phyloP scores from a whole-genome alignment of 331 rosid genomes.

The Pyrus hybrid region DNA sequence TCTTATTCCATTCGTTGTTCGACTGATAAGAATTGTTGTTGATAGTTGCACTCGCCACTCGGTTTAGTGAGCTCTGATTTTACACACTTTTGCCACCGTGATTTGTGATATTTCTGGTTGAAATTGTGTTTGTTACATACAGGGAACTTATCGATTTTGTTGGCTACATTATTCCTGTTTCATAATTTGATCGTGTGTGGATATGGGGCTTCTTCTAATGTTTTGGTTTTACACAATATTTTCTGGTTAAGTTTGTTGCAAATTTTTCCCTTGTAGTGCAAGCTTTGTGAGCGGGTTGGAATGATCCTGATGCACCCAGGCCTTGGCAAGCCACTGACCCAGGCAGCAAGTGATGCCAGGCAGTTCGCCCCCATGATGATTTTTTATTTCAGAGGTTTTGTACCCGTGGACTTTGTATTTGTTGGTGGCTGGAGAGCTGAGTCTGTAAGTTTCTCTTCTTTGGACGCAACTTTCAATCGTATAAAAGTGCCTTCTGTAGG shows the following conservation, averaged over 20 bases:
- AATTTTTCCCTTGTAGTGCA: conserved; percentile 46
- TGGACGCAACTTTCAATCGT: background rate
- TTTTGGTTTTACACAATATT: background rate
- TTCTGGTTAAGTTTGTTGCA: background rate
- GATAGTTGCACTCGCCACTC: background rate
- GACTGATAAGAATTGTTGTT: background rate
- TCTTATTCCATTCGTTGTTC: background rate
- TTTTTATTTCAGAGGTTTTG: conserved; percentile 83
- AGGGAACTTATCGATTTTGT: too few species aligned
- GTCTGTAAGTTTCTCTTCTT: conserved; percentile 56
- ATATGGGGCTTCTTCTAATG: too few species aligned
- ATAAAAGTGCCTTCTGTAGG: too few species aligned
- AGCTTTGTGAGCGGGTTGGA: conserved; percentile 82
- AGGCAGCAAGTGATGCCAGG: conserved; percentile 50
- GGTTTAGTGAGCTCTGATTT: background rate
- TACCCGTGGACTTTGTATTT: conserved; percentile 52
- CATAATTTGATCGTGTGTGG: too few species aligned
- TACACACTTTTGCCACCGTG: background rate
- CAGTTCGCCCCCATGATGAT: conserved; percentile 64
- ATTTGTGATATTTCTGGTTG: background rate
- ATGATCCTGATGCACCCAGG: conserved; percentile 72
- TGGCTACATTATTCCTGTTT: too few species aligned
- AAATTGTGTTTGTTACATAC: too few species aligned
- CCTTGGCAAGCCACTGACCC: conserved; percentile 51
- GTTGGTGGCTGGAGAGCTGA: conserved; percentile 69